Base-by-base conservation (phyloP, 2,329 filamentous ascomycete species). In the Niveomyces coronatus region DNA sequence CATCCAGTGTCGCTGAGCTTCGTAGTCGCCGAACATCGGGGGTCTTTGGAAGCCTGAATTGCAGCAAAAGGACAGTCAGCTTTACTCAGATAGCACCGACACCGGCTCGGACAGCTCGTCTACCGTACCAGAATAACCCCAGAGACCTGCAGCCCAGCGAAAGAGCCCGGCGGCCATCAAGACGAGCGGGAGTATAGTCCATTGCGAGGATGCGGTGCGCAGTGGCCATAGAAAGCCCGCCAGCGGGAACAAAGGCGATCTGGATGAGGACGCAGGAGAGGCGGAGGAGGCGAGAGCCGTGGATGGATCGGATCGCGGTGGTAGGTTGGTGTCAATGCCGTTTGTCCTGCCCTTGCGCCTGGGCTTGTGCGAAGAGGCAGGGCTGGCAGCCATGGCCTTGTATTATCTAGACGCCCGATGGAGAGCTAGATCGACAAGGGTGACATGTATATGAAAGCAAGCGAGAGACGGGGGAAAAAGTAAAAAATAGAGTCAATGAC, bases 1-100 rank as follows among this genome's bases (percentile, higher is more conserved):
- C 88, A 98, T 94, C 91, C 91, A 98, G 61, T 98, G 91, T 50
- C 91, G 70, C 60, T 98, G 91, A 4, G 93, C 91, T 65, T 98
- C 91, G 62, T 94, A 98, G 61, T 98, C 91, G 47, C 91, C 91
- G 54, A 88, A 84, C 78, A 95, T 87, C 5, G 91, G 91, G 24
- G 88, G 88, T 43, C 75, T 76, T 42, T 81, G 68, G 53, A 81
- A 84, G 40, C 89, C 84, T 87, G 44, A 4, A 40, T 31, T 28
- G 20, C 31, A 31, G 31, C 31, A 38, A 17, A 19, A 46, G 27
- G 45, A 44, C 35, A 14, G 38, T 47, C n/a, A 41, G 29, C 23
- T 28, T 28, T 24, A 19, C n/a, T 16, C 26, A 22, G 37, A 31
- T 29, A 27, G 22, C 18, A 7, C 3, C 13, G 15, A 17, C 20